Base-by-base conservation (phyloP, 345 rosid species). In the Mangifera indica region DNA sequence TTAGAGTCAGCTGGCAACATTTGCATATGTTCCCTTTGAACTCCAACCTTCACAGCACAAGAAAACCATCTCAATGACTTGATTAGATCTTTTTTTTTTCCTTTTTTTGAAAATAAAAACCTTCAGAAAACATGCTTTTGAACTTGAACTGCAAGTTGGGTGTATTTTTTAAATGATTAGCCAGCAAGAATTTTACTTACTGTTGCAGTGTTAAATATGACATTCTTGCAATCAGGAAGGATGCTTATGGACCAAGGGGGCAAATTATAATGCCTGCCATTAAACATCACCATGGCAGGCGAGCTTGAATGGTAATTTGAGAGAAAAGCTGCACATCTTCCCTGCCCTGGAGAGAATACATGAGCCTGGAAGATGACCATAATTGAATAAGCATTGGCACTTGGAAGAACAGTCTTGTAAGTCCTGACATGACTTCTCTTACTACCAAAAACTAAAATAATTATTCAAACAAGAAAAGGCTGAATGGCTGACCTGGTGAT, bases 241-340 rank as follows among this genome's bases (percentile, higher is more conserved):
- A 95, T 92, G 78, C 98, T 95, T 14, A 84, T 83, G 69, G 99
- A 95, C 99, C 99, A 95, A 26, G 97, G 90, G 53, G 96, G 98
- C 78, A 95, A 85, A 66, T 81, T 70, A 69, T 84, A 88, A 60
- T 85, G 96, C 70, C 81, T 78, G 20, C 84, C 84, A 22, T 87
- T 84, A 79, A 89, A 95, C 59, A 75, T 72, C 72, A 92, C 93
- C 70, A 71, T 81, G 42, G 98, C 90, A 63, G 96, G 78, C 37
- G 86, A 80, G 24, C 79, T 84, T 46, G 74, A 14, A 60, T 95
- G 62, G 78, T 71, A 90, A 84, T 95, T 94, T 2, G 97, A 64
- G 51, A 95, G 81, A 81, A 95, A 95, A 71, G 98, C 98, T 45
- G 91, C 91, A 72, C 99, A 95, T 40, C 75, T 78, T 78, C 88